phyloP scores from a whole-genome alignment of 257 asterid species.

The Forsythia viridissima region DNA sequence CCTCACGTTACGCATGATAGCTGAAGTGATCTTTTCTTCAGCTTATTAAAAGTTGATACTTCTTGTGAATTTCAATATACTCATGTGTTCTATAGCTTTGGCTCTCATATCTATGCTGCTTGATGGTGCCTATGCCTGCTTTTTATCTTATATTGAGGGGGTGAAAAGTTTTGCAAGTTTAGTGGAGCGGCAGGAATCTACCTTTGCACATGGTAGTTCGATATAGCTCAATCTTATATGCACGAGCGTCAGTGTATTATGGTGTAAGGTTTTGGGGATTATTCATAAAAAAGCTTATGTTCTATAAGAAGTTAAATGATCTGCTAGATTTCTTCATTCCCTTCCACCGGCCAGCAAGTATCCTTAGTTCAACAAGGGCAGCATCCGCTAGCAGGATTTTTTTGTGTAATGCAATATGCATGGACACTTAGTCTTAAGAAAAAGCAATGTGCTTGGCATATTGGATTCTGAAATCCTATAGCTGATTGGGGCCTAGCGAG shows the following conservation, averaged over 20 bases:
- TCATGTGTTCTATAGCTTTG: neutral
- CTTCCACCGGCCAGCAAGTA: too few relatives aligned
- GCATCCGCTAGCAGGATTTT: too few relatives aligned
- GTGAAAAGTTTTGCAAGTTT: neutral
- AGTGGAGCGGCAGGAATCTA: neutral
- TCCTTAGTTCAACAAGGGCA: too few relatives aligned
- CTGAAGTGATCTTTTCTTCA: neutral
- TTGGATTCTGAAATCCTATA: neutral
- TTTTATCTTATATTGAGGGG: neutral
- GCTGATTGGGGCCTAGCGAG: neutral
- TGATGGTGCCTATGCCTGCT: neutral
- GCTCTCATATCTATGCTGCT: neutral
- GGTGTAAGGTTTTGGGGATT: neutral
- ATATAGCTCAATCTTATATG: neutral
- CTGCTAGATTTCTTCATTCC: too few relatives aligned
- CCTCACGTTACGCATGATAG: neutral
- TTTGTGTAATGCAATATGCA: neutral
- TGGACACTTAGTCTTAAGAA: neutral
- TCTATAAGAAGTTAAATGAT: neutral
- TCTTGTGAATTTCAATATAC: neutral
- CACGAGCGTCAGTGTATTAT: neutral
- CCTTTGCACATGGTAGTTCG: neutral
- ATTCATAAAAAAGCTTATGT: neutral
- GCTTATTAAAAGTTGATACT: neutral
- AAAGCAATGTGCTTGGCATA: neutral